phyloP scores from a whole-genome alignment of 345 rosid genomes.

The Citrus glauca region DNA sequence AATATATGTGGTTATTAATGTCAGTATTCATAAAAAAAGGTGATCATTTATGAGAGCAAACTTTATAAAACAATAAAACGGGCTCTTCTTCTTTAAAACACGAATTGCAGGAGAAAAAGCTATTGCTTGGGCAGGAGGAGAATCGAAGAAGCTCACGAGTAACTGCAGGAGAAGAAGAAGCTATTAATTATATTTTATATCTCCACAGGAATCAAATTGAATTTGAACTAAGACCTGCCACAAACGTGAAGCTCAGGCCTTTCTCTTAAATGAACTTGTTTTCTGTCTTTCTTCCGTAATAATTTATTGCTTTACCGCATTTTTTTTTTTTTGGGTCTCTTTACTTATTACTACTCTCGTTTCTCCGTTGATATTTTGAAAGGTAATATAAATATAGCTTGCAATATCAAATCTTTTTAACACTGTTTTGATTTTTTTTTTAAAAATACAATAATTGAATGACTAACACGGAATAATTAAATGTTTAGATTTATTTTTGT shows the following conservation, averaged over 20 bases:
- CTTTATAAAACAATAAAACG: neutral
- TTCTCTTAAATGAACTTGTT: constrained; percentile 11
- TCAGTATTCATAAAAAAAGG: too few relatives aligned
- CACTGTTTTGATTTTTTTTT: too few relatives aligned
- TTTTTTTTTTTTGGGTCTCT: too few relatives aligned
- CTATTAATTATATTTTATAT: too few relatives aligned
- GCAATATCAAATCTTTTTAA: too few relatives aligned
- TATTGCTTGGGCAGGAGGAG: too few relatives aligned
- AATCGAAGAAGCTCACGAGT: neutral
- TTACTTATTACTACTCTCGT: neutral
- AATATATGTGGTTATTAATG: neutral
- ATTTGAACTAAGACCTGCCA: constrained; percentile 2
- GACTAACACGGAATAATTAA: too few relatives aligned
- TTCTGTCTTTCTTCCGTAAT: neutral
- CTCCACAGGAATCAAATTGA: too few relatives aligned
- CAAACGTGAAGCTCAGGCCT: constrained; percentile 24
- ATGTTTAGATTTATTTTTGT: too few relatives aligned
- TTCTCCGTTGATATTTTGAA: neutral
- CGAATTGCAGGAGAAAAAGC: neutral
- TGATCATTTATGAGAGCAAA: neutral
- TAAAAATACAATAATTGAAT: too few relatives aligned
- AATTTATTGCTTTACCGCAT: neutral
- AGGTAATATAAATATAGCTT: too few relatives aligned
- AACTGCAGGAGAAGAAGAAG: too few relatives aligned
- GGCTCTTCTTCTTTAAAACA: neutral